A percentile compares a stretch with the other conserved stretches of the same genome.
Conservation (phyloP, 2,329 filamentous ascomycete species). For the Cladosporium colombiae region DNA sequence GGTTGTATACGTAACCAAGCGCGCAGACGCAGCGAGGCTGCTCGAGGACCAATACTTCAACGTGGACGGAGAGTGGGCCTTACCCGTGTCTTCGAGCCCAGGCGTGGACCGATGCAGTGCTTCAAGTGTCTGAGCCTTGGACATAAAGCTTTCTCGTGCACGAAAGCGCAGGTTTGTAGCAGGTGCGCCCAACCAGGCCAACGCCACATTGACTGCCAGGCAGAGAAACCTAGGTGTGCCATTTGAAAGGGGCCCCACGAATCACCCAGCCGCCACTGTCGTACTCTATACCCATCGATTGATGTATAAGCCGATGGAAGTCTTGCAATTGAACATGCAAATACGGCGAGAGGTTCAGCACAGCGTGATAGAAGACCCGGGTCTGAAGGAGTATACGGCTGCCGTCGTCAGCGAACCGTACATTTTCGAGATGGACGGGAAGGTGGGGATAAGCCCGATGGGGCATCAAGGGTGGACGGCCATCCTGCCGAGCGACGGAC, state of each 20-base stretch:
- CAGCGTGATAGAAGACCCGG: background rate
- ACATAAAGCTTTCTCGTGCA: background rate
- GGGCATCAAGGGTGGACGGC: background rate
- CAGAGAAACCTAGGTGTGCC: background rate
- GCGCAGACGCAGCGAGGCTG: constrained; percentile 5
- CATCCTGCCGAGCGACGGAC: background rate
- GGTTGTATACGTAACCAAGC: constrained; percentile 19
- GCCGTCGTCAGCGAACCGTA: background rate
- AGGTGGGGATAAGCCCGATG: background rate
- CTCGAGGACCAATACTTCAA: constrained; percentile 13
- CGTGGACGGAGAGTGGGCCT: background rate
- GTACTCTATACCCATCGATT: background rate
- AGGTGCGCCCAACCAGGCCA: background rate
- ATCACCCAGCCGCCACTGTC: background rate
- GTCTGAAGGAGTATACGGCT: background rate
- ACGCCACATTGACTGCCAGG: background rate
- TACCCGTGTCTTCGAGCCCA: constrained; percentile 1
- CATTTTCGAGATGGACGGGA: background rate
- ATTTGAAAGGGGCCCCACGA: background rate
- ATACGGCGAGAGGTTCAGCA: background rate
- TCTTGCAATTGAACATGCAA: background rate
- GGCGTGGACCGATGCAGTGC: constrained; percentile 1
- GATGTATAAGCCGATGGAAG: background rate
- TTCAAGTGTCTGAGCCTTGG: background rate
- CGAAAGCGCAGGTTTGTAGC: background rate